Evolutionary conservation across 805 yeast genomes (phyloP), one percentile per base, ranked within the genome.

Genomic region (Hanseniaspora taiwanica): DNA sequence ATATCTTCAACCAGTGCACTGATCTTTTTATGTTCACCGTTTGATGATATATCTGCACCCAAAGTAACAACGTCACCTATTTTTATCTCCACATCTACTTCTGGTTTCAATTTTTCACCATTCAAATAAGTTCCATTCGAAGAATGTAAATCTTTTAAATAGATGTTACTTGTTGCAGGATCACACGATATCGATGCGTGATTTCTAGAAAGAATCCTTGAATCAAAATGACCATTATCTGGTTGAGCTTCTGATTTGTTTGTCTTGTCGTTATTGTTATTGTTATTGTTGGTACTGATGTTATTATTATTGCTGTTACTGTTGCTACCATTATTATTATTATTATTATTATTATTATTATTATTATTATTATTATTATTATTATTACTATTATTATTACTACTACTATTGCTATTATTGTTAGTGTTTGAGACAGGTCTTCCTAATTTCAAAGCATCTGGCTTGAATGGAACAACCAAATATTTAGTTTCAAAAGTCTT

Each of bases 101-200:
- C 50, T 9, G 64, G 61, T 42, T 68, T 69, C 9, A 91, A 68
- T 46, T 86, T 77, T 33, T 62, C 66, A 25, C 78, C 83, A 57
- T 91, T 91, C 37, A 91, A 74, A 57, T 81, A 93, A 0, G 98
- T 89, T 8, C 99, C 99, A 59, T 91, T 91, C 19, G 95, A 81
- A 2, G 94, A 81, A 42, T 86, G 85, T 53, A 86, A 70, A 62
- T 91, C 99, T 48, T 78, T 75, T 20, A 91, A 70, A 68, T 69
- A 84, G 17, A 93, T 68, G 44, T 70, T 71, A 4, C 87, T 86
- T 4, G 64, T 60, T 20, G 58, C 58, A 14, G 74, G 66, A 48
- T 83, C 91, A 27, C 86, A 74, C 64, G 74, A 83, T 46, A 91
- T 63, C 51, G 83, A 89, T 0, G 99, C 99, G 61, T 91, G 99